Evolutionary conservation across 306 rosid species (phyloP), one percentile per base, ranked within the genome.

Genomic region (Delonix regia): DNA sequence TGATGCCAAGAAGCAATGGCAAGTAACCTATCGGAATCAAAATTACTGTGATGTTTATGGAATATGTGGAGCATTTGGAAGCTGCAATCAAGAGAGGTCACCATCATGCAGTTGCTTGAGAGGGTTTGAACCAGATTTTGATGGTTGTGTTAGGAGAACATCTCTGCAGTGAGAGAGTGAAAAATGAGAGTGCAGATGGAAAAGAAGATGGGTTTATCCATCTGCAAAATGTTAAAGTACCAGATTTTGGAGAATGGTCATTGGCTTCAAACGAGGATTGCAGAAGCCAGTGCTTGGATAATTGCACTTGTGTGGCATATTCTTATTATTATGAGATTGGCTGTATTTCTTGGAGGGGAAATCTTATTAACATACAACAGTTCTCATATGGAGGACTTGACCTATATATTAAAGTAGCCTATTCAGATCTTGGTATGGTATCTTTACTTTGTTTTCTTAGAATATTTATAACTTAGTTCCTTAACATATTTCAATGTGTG

Each of bases 91-190:
- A 34, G 38, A 34, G 38, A 38, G 0, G 0, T 0, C 27, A 9
- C 85, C 93, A 0, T 16, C 74, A 27, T 91, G 93, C 27, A 75
- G 69, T 10, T 91, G 92, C 74, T 69, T 84, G 51, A 66, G 11
- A 12, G 93, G 90, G 42, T 89, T 78, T 56, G 69, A 24, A 14
- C 81, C 88, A 2, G 91, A 76, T n/a, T n/a, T 72, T 3, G 57
- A 48, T 27, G 82, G 82, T 28, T 78, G 82, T 48, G 64, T 74
- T 51, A 79, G 76, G 34, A 55, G 12, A 22, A 73, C 38, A 27
- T 49, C 55, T 0, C 68, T 90, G 79, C 16, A 52, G 91, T 71
- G 80, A 74, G 76, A 78, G 51, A 22, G 21, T 19, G 13, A 65
- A 33, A 48, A 83, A 33, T 12, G 12, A 12, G 7, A 38, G 27